phyloP scores from a whole-genome alignment of 805 yeast genomes.

The Kodamaea lidongshanica region DNA sequence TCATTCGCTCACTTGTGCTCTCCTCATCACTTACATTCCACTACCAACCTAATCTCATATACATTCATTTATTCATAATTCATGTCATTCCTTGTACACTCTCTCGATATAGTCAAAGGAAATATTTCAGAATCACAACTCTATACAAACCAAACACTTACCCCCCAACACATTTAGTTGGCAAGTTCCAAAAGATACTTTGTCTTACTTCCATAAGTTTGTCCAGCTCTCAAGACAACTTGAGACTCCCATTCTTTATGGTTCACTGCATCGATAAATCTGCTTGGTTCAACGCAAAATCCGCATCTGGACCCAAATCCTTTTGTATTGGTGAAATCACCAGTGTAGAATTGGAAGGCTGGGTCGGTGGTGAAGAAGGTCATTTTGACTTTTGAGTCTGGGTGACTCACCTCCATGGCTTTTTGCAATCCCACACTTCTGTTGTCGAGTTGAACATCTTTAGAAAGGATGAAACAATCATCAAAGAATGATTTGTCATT shows the following conservation, averaged over 20 bases:
- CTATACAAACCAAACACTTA: background rate
- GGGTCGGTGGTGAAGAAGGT: slow-evolving; percentile 56
- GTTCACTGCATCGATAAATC: slow-evolving; percentile 53
- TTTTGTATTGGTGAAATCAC: slow-evolving; percentile 41
- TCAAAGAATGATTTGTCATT: slow-evolving; percentile 26
- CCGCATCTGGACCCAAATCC: slow-evolving; percentile 42
- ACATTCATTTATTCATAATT: too few species aligned
- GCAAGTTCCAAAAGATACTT: slow-evolving; percentile 18
- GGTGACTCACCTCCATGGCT: slow-evolving; percentile 41
- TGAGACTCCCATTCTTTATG: slow-evolving; percentile 40
- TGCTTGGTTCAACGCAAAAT: slow-evolving; percentile 56
- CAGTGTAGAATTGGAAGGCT: slow-evolving; percentile 60
- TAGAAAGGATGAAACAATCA: slow-evolving; percentile 45
- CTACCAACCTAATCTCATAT: too few species aligned
- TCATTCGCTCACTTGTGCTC: too few species aligned
- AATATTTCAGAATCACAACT: background rate
- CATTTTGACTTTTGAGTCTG: slow-evolving; percentile 37
- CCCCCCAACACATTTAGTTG: background rate
- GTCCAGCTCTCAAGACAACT: slow-evolving; percentile 44
- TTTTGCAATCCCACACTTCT: slow-evolving; percentile 29
- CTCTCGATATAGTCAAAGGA: too few species aligned
- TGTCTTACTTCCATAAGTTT: slow-evolving; percentile 47
- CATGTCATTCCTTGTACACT: too few species aligned
- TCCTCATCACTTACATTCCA: too few species aligned
- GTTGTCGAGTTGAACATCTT: slow-evolving; percentile 40